Base-by-base conservation (phyloP, 441 rosid species). In the Dalechampia spathulata region DNA sequence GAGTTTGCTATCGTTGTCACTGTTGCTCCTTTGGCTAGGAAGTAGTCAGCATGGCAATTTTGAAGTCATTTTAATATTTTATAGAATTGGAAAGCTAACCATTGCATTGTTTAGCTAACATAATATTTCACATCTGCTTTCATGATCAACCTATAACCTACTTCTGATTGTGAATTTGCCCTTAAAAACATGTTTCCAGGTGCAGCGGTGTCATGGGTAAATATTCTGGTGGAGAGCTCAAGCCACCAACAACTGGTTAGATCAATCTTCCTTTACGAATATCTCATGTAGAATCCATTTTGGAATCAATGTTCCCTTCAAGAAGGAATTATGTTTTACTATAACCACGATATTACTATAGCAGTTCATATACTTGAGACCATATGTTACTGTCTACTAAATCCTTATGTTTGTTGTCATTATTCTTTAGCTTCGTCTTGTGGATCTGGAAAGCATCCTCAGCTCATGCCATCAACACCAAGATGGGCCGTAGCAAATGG, bases 401-500 rank as follows among this genome's bases (percentile, higher is more conserved):
- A 5, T 30, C 23, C 13, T 28, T 28, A 5, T 26, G 7, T n/a
- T 53, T 50, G 17, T 53, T 59, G 63, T 57, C 7, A 16, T 57
- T 39, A 53, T 22, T 45, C 14, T 51, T 52, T 64, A 85, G 88
- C 90, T 68, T 79, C 92, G 71, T 79, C 97, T 60, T 89, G 93
- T 32, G 96, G 96, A 73, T 87, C 97, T 67, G 99, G 99, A 63
- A 93, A 93, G 76, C 96, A 93, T 75, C 99, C 99, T 66, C 99
- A 93, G 63, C 86, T 90, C 62, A 77, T 93, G 83, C 95, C 85
- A 49, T 83, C 99, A n/a, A 83, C 99, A 22, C 99, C 99, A 42
- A 79, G 97, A 69, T 93, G 99, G 99, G 99, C 99, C 15, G 97
- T 93, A 61, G 99, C 99, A 52, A 93, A 93, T 73, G 97, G 99